phyloP scores from a whole-genome alignment of 1,284 basidiomycete genomes.

The Ceratobasidium sp. region DNA sequence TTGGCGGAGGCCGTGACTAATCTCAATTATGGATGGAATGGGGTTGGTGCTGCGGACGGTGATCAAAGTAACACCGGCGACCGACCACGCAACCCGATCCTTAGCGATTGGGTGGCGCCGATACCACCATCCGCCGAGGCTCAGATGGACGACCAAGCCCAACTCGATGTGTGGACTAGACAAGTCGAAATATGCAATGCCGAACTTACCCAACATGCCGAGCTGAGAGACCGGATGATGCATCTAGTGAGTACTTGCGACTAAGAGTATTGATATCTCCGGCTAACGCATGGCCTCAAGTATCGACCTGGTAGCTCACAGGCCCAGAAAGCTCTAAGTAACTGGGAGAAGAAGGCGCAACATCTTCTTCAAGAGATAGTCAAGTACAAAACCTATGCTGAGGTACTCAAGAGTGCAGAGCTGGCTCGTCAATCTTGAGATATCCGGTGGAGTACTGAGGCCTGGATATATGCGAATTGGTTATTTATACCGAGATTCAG shows the following conservation, averaged over 20 bases:
- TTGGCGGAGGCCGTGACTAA: slow-evolving; percentile 34
- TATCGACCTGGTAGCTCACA: slow-evolving; percentile 30
- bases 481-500: too few species aligned
- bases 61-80: slow-evolving; percentile 22
- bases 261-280: too few species aligned
- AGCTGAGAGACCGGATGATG: slow-evolving; percentile 34
- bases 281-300: neutral
- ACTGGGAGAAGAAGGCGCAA: slow-evolving; percentile 36
- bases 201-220: slow-evolving; percentile 29
- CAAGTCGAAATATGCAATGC: slow-evolving; percentile 22
- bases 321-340: slow-evolving; percentile 32
- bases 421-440: neutral
- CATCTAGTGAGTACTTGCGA: slow-evolving; percentile 8
- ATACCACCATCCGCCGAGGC: slow-evolving; percentile 4
- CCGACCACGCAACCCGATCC: neutral
- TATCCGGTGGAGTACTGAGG: too few species aligned
- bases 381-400: slow-evolving; percentile 36
- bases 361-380: slow-evolving; percentile 32
- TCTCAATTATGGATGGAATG: slow-evolving; percentile 35
- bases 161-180: slow-evolving; percentile 20
- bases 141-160: slow-evolving; percentile 5
- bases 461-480: too few species aligned
- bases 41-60: neutral
- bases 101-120: slow-evolving; percentile 32
- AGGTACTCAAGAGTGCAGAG: slow-evolving; percentile 24